Conservation (phyloP, 306 rosid species). For the Comarum palustre region DNA sequence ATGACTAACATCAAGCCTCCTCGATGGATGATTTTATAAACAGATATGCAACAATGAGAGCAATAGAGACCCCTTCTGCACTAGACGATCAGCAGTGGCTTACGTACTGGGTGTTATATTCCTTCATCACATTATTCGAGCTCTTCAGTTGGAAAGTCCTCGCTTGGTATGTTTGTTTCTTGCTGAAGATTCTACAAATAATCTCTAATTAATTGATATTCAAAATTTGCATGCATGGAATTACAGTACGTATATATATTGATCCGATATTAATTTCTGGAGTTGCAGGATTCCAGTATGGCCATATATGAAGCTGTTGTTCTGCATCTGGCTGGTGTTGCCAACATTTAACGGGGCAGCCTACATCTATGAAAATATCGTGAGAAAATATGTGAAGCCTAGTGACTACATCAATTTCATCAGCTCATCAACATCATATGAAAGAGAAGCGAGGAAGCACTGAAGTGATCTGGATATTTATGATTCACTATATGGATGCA, state of each 20-base stretch:
- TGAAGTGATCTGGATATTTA: slow-evolving; percentile 13
- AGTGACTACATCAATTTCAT: slow-evolving; percentile 24
- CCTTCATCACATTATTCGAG: slow-evolving; percentile 72
- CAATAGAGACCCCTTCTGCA: slow-evolving; percentile 86
- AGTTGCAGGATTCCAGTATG: slow-evolving; percentile 71
- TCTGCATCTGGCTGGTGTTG: slow-evolving; percentile 79
- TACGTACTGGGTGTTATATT: slow-evolving; percentile 87
- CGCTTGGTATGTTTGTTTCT: slow-evolving; percentile 45
- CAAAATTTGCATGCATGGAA: background rate
- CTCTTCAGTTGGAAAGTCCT: slow-evolving; percentile 64
- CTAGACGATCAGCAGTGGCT: slow-evolving; percentile 95
- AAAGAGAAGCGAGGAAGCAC: slow-evolving; percentile 71
- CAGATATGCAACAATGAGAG: slow-evolving; percentile 86
- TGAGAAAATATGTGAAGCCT: slow-evolving; percentile 62
- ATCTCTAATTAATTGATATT: background rate
- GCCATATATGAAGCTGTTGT: slow-evolving; percentile 71
- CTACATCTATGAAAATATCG: slow-evolving; percentile 66
- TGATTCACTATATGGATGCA: background rate
- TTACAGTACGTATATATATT: background rate
- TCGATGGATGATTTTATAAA: background rate
- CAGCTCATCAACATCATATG: slow-evolving; percentile 29
- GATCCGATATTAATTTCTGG: background rate
- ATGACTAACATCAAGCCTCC: background rate
- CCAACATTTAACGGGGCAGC: slow-evolving; percentile 93
- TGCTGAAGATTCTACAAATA: background rate